Base-by-base conservation (phyloP, 495 filamentous ascomycete genomes). In the Penicillium ochrochloron region DNA sequence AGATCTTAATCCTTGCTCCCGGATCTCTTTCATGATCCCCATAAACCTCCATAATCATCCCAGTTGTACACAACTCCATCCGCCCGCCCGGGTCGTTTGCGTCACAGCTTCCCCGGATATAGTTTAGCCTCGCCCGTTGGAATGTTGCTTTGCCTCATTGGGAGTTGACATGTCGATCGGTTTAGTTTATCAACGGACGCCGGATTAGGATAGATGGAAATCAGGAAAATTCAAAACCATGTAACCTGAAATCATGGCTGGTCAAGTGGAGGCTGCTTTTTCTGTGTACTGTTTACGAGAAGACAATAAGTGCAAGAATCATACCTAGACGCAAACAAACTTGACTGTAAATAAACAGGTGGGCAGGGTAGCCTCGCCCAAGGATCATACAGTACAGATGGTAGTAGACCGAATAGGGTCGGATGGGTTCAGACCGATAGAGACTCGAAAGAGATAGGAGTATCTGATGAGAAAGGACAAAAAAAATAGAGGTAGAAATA, bases 31-130 rank as follows among this genome's bases (percentile, higher is more conserved):
- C 25, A 8, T 31, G 8, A 34, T 34, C 31, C 19, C 25, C 51
- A 54, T 33, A 19, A 33, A 31, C 0, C 8, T 25, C 23, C 25
- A 51, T 21, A 51, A 29, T 33, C 10, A 27, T 17, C 51, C 51
- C 0, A 25, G 5, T 34, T 35, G 35, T 55, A 29, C 17, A 33
- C 27, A 33, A 23, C 21, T 17, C 31, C 42, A 39, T 62, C 39
- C 35, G 23, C 25, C 55, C 9, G 41, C 10, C 56, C 31, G 10
- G 46, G 37, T 66, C 71, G 75, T 77, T 77, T 76, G 73, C 74
- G 72, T 77, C 73, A 75, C 66, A 57, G 60, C 46, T 34, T 8
- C 63, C 60, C 73, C 75, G 72, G 70, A 73, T 72, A 60, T 65
- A 69, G 74, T 70, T 68, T 76, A 75, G 73, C 67, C 52, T 58